phyloP scores from a whole-genome alignment of 176 grass and related monocot genomes.

The Dactylis glomerata region DNA sequence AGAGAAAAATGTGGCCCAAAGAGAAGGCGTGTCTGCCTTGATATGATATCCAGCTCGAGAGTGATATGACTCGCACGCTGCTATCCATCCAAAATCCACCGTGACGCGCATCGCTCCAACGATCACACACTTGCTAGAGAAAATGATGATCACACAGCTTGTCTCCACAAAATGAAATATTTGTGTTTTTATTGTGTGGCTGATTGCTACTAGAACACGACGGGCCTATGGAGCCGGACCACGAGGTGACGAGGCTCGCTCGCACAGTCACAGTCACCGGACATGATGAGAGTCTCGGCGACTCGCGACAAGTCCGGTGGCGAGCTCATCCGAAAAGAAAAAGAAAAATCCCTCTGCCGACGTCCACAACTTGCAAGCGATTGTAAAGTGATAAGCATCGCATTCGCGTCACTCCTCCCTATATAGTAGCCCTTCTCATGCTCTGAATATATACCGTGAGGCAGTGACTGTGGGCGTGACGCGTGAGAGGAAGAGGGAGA shows the following conservation, averaged over 20 bases:
- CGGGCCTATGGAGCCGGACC: background rate
- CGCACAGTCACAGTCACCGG: background rate
- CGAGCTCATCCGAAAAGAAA: background rate
- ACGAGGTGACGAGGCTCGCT: background rate
- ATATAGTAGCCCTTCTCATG: constrained; percentile 16
- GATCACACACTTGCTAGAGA: background rate
- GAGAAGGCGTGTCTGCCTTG: background rate
- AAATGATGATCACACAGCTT: background rate
- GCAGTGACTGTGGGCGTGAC: background rate
- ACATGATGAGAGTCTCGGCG: background rate
- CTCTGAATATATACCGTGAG: background rate
- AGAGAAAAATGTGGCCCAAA: background rate
- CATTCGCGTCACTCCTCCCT: background rate
- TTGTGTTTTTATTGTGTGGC: background rate
- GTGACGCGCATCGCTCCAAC: background rate
- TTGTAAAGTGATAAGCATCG: constrained; percentile 22
- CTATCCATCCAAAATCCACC: background rate
- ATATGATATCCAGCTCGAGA: background rate
- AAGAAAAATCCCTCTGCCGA: background rate
- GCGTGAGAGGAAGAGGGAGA: background rate
- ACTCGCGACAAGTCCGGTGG: background rate
- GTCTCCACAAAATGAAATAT: background rate
- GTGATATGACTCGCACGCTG: background rate
- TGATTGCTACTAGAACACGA: background rate
- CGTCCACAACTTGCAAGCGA: constrained; percentile 1